Conservation (phyloP, 805 yeast species). For the Metschnikowia aberdeeniae region DNA sequence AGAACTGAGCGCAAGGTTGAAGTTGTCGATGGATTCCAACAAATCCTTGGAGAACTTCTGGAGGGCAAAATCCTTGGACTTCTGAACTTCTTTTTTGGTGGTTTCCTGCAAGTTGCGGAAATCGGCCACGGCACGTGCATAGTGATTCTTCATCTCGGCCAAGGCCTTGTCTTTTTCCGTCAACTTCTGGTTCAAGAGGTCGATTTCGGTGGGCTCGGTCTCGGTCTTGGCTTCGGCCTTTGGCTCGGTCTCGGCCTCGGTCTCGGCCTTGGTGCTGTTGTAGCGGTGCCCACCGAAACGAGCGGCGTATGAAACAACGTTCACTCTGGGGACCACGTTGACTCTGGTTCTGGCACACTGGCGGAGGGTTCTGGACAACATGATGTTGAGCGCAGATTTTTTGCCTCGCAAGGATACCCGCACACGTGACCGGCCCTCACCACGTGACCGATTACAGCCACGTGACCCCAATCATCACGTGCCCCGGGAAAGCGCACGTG, state of each 20-base stretch:
- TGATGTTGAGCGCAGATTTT: constrained; percentile 1
- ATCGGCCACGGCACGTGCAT: constrained; percentile 82
- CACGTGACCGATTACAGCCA: too few relatives aligned
- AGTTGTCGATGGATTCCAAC: constrained; percentile 85
- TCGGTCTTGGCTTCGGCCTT: constrained; percentile 12
- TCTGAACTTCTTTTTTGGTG: constrained; percentile 80
- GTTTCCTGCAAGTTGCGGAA: constrained; percentile 90
- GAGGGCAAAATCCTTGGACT: constrained; percentile 84
- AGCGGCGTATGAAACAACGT: background rate
- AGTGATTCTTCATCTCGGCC: constrained; percentile 78
- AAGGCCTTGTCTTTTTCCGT: constrained; percentile 64
- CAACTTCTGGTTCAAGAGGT: constrained; percentile 45
- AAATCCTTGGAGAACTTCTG: constrained; percentile 90
- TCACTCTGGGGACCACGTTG: constrained; percentile 1
- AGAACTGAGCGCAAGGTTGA: constrained; percentile 76
- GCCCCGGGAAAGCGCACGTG: too few relatives aligned
- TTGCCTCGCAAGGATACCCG: constrained; percentile 2
- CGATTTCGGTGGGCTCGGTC: constrained; percentile 26
- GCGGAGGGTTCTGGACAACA: constrained; percentile 4
- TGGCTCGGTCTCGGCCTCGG: constrained; percentile 11
- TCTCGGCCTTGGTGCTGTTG: constrained; percentile 7
- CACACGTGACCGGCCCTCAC: too few relatives aligned
- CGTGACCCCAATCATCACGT: too few relatives aligned
- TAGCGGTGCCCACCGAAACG: constrained; percentile 3
- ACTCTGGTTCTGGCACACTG: constrained; percentile 2